These are phyloP conservation scores for Hyphochytrium catenoides DNA, from an alignment of 352 stramenopile species.

Conservation along the genomic window DNA sequence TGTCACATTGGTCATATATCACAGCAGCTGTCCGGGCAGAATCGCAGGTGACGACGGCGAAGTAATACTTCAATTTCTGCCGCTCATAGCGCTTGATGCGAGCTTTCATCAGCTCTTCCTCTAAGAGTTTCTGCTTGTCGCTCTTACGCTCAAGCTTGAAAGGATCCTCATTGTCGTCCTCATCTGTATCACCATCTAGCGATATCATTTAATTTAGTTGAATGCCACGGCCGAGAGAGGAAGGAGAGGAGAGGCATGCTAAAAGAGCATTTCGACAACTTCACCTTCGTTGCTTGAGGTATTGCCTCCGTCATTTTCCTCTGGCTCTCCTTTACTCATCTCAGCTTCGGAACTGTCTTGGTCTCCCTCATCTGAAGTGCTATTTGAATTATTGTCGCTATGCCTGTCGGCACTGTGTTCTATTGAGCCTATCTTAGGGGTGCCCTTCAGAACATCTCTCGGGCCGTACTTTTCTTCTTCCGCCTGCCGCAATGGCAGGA, in stretches of 20 bases:
- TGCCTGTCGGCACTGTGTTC: too few species aligned
- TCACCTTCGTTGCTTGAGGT: constrained; percentile 6
- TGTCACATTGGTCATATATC: constrained; percentile 86
- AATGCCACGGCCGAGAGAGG: constrained; percentile 9
- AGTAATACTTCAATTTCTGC: constrained; percentile 95
- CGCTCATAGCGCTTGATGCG: too few species aligned
- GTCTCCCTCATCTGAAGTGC: constrained; percentile 26
- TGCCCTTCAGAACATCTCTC: too few species aligned
- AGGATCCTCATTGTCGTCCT: too few species aligned
- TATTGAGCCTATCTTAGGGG: too few species aligned
- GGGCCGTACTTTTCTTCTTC: constrained; percentile 46
- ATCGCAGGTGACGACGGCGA: constrained; percentile 83
- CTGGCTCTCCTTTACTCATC: constrained; percentile 26
- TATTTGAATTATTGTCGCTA: too few species aligned
- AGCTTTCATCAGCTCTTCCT: too few species aligned
- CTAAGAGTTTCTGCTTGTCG: constrained; percentile 78
- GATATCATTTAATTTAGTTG: constrained; percentile 5
- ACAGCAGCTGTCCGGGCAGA: constrained; percentile 62
- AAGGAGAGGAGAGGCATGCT: constrained; percentile 13
- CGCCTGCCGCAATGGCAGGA: too few species aligned
- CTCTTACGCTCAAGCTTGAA: constrained; percentile 23
- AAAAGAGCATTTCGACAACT: constrained; percentile 10
- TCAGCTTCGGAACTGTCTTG: constrained; percentile 17
- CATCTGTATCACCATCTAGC: constrained; percentile 9
- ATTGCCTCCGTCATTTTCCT: constrained; percentile 4